Base-by-base conservation (phyloP, 805 yeast species). In the Nakazawaea sp. region DNA sequence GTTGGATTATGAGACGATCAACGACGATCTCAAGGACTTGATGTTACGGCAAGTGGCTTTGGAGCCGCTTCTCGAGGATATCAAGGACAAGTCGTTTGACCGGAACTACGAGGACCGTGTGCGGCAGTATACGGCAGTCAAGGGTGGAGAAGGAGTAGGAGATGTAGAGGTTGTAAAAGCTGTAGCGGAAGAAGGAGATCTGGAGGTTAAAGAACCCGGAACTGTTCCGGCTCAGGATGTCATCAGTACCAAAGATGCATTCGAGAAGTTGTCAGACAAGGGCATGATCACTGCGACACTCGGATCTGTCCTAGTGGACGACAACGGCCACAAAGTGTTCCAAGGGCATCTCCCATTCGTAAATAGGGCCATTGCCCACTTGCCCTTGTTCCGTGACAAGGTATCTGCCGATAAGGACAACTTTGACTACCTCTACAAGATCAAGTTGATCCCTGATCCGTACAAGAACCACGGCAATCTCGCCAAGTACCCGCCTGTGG, bases 371-470 rank as follows among this genome's bases (percentile, higher is more conserved):
- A 33, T 40, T 18, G 11, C 27, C 1, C 20, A 33, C 12, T 25
- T 40, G n/a, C 38, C 38, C 7, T 20, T 40, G 9, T 40, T 27
- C 24, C 29, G 20, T 21, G 32, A 16, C 12, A 13, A 21, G 34
- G 51, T 51, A 26, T 36, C 30, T 2, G 15, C 13, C 7, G 37
- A 34, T 20, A 33, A 33, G 19, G 42, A 39, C 26, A 19, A 51
- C 29, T 59, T 55, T 26, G 52, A 46, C 15, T 45, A 49, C 24
- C 49, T 52, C 16, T 30, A 57, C 13, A 54, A 55, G 20, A 40
- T 61, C 21, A 55, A 53, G 33, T 42, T 61, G 30, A 41, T 54
- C 13, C 63, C 66, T 1, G 57, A 61, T 44, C 58, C 54, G 4
- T 56, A 47, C 33, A 38, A 40, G 16, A 38, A 45, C n/a, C 40